These are phyloP conservation scores for Lepidium africanum DNA, from an alignment of 345 rosid species.

Conservation along the genomic window DNA sequence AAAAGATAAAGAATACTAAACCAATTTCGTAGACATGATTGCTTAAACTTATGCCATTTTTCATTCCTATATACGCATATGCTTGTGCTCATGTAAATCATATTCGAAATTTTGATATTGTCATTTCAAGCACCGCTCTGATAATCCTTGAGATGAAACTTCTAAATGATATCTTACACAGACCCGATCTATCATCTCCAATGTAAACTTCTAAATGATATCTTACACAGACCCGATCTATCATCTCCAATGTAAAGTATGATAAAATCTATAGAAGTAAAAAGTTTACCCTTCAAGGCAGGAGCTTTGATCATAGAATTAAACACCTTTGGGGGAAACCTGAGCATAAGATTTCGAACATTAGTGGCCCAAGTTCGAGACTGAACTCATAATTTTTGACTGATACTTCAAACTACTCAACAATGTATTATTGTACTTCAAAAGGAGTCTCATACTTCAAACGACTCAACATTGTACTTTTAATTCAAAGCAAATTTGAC, in stretches of 20 bases:
- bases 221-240: not conserved
- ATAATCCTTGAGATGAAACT: not conserved
- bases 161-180: not conserved
- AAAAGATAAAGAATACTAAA: not conserved
- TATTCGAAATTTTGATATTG: not conserved
- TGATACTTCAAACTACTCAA: not conserved
- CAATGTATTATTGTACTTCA: not conserved
- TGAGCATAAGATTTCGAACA: conserved; percentile 15
- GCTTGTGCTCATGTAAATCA: not conserved
- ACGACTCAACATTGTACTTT: not conserved
- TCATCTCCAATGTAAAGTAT: not conserved
- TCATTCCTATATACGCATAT: not conserved
- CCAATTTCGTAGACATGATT: not conserved
- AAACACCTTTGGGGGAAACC: conserved; percentile 68
- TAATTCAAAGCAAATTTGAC: not conserved
- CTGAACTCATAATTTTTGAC: not conserved
- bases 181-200: not conserved
- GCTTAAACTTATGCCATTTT: not conserved
- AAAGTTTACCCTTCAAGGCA: conserved; percentile 58
- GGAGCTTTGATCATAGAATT: conserved; percentile 76
- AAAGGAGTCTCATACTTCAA: no score
- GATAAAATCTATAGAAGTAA: not conserved
- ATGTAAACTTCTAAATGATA: not conserved
- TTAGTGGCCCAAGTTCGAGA: not conserved
- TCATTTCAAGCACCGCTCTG: not conserved